Evolutionary conservation across 495 filamentous ascomycete species (phyloP).

Genomic region (Alectoria sarmentosa): DNA sequence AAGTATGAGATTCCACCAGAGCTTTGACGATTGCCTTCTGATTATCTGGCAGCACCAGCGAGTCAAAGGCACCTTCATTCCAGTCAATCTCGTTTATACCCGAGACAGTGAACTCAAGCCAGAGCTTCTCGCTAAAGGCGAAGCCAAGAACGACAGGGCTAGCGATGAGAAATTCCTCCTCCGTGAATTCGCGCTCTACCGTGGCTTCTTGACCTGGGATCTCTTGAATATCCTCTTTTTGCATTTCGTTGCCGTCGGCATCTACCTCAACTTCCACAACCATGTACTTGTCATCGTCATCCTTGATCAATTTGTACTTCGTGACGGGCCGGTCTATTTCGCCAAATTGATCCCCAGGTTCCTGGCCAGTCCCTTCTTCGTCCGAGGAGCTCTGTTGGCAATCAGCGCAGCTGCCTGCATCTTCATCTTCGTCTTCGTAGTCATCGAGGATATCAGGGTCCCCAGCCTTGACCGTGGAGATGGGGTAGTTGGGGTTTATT

Average conservation of each 20-base stretch:
- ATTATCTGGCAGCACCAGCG: conserved; percentile 64
- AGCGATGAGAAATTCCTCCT: conserved; percentile 82
- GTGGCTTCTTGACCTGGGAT: conserved; percentile 37
- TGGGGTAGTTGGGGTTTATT: conserved; percentile 82
- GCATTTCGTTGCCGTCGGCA: conserved; percentile 55
- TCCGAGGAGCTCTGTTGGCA: conserved; percentile 36
- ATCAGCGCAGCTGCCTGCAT: conserved; percentile 21
- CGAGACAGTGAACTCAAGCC: conserved; percentile 84
- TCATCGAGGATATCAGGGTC: conserved; percentile 61
- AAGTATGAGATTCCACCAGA: conserved; percentile 74
- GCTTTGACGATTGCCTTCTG: conserved; percentile 78
- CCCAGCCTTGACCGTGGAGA: conserved; percentile 70
- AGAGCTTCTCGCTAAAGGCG: conserved; percentile 81
- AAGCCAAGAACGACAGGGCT: conserved; percentile 93
- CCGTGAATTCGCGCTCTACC: conserved; percentile 55
- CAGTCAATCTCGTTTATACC: conserved; percentile 75
- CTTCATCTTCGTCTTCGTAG: conserved; percentile 41
- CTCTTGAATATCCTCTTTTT: conserved; percentile 56
- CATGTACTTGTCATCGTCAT: conserved; percentile 52
- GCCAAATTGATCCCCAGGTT: conserved; percentile 31
- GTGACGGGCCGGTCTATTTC: conserved; percentile 48
- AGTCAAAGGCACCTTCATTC: conserved; percentile 76
- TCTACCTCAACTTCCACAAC: conserved; percentile 57
- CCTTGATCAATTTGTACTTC: conserved; percentile 60
- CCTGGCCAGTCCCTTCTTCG: conserved; percentile 38